Evolutionary conservation across 139 green algal species (phyloP), one percentile per base, ranked within the genome.

Genomic region (Nannochloris sp.): DNA sequence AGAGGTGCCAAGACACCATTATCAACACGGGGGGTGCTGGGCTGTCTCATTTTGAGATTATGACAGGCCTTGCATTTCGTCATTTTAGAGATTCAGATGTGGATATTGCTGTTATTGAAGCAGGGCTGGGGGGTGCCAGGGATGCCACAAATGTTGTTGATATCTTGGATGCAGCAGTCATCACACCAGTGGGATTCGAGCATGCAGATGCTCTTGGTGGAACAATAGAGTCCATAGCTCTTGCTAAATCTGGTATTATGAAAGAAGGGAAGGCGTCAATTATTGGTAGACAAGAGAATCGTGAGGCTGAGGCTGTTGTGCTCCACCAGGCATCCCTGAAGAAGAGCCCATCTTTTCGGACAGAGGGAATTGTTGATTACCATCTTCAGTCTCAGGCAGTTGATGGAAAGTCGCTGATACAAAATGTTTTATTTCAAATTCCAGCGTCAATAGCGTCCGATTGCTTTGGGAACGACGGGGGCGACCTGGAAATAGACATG

Each of bases 121-220:
- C 86, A 26, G 89, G 89, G 1, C 68, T 95, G 20, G 89, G 89
- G 2, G 89, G 87, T 5, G 69, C 65, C 0, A 75, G 73, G 4
- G 89, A 95, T 64, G 89, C 89, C 5, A 95, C 87, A 26, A 95
- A 95, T 60, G 83, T 94, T 23, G 83, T 92, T 31, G 40, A 45
- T 1, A 5, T 49, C 4, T 55, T 66, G 3, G 56, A 71, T 13
- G 65, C 62, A 6, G 67, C 74, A 43, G 66, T 85, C 30, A 56
- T 81, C 12, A 80, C 72, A 4, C 62, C 74, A 1, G 46, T 82
- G 10, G 76, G 83, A 5, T 29, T 61, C 5, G 88, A 95, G 25
- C 88, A 95, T 48, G 56, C 83, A 26, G 78, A 67, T 2, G 86
- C 85, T 0, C 71, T 95, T 23, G 87, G 85, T 3, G 87, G 84